Evolutionary conservation across 2,329 filamentous ascomycete genomes (phyloP).

Genomic region (Coniochaeta sp.): DNA sequence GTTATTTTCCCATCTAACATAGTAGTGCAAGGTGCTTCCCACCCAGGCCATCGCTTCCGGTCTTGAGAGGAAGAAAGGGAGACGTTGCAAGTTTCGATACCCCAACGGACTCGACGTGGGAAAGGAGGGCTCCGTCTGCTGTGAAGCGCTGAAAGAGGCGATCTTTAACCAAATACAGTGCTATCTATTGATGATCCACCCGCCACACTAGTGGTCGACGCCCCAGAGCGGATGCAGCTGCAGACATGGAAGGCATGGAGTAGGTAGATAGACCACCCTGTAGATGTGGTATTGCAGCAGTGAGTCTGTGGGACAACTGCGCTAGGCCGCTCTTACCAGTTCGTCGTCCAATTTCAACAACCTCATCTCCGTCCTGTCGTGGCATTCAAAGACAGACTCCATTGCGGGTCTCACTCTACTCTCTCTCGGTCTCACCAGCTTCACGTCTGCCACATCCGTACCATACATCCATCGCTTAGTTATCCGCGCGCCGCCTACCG

Average conservation of each 20-base stretch:
- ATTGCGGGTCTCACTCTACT: neutral
- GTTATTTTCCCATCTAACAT: too few relatives aligned
- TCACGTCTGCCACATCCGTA: neutral
- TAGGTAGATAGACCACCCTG: too few relatives aligned
- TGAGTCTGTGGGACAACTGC: neutral
- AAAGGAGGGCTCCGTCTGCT: neutral
- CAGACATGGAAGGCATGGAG: too few relatives aligned
- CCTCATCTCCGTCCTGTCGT: conserved; percentile 2
- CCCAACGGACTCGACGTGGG: neutral
- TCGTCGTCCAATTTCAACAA: neutral
- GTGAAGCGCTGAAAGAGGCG: neutral
- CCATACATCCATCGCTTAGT: too few relatives aligned
- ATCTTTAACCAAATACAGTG: neutral
- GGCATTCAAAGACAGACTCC: neutral
- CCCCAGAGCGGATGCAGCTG: neutral
- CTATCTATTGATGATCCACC: neutral
- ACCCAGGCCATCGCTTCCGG: neutral
- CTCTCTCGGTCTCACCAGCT: neutral
- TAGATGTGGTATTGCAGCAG: too few relatives aligned
- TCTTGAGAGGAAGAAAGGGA: neutral
- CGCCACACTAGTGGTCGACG: neutral
- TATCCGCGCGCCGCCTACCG: neutral
- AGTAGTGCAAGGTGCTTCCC: neutral
- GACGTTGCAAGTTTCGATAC: neutral
- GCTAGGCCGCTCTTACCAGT: neutral